Conservation (phyloP, 306 rosid species). For the Casuarina glauca region DNA sequence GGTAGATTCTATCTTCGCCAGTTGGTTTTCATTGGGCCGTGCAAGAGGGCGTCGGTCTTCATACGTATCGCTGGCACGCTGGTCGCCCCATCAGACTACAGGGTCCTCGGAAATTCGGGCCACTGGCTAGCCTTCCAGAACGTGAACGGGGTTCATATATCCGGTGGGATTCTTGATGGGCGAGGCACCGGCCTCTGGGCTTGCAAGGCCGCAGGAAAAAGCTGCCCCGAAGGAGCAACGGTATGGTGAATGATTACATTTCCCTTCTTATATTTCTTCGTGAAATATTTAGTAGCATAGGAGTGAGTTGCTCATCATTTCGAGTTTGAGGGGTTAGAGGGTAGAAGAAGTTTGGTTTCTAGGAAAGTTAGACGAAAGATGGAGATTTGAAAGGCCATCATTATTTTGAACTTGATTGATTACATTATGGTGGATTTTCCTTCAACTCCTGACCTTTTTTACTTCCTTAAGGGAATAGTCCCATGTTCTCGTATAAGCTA, state of each 20-base stretch:
- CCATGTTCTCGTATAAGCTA: no score
- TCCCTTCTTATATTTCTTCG: neutral
- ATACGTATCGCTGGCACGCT: conserved; percentile 44
- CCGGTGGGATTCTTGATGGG: conserved; percentile 50
- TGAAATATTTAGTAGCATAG: neutral
- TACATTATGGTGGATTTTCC: no score
- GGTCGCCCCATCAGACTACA: conserved; percentile 44
- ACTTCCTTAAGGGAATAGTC: no score
- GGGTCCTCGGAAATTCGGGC: conserved; percentile 31
- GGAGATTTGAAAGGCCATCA: no score
- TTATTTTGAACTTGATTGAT: no score
- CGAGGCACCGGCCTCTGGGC: conserved; percentile 51
- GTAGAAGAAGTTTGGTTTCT: no score
- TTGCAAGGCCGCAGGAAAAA: conserved; percentile 42
- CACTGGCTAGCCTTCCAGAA: conserved; percentile 39
- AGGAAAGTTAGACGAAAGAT: no score
- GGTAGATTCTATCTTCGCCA: conserved; percentile 40
- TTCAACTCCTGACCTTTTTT: no score
- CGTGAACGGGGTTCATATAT: conserved; percentile 43
- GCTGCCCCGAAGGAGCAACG: conserved; percentile 55
- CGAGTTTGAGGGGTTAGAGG: no score
- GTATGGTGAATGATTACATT: conserved; percentile 18
- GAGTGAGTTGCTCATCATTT: no score
- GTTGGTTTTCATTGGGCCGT: conserved; percentile 41
- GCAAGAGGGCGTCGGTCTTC: conserved; percentile 35